A percentile compares a stretch with the other conserved stretches of the same genome.
Conservation (phyloP, 2,329 filamentous ascomycete genomes). For the Blumeria hordei region DNA sequence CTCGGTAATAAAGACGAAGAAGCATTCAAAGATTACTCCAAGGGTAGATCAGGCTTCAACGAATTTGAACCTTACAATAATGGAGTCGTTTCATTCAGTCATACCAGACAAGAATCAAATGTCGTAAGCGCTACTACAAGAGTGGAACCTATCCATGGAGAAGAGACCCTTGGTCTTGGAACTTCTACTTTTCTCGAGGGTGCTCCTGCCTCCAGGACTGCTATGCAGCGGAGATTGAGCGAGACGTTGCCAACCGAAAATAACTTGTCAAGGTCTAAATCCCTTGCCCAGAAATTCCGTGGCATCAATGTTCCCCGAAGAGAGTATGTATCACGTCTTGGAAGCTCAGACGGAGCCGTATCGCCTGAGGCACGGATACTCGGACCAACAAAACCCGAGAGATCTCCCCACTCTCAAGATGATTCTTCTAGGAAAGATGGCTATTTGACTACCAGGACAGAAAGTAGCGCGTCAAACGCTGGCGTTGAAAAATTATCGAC, state of each 20-base stretch:
- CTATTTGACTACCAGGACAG: slow-evolving; percentile 27
- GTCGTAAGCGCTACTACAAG: slow-evolving; percentile 46
- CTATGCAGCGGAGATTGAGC: slow-evolving; percentile 51
- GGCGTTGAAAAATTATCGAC: slow-evolving; percentile 19
- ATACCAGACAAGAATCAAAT: slow-evolving; percentile 14
- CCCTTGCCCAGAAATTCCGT: slow-evolving; percentile 72
- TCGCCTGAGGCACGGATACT: slow-evolving; percentile 14
- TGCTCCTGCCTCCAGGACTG: slow-evolving; percentile 60
- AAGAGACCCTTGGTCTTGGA: slow-evolving; percentile 62
- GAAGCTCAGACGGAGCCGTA: slow-evolving; percentile 28
- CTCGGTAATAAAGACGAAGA: slow-evolving; percentile 62
- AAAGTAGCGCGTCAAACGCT: slow-evolving; percentile 21
- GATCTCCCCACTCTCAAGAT: slow-evolving; percentile 45
- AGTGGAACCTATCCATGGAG: slow-evolving; percentile 55
- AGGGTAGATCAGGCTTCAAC: slow-evolving; percentile 16
- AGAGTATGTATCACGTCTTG: slow-evolving; percentile 31
- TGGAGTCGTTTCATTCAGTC: slow-evolving; percentile 16
- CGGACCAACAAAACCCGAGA: slow-evolving; percentile 20
- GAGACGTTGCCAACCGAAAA: slow-evolving; percentile 28
- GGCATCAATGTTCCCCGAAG: slow-evolving; percentile 53
- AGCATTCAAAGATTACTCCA: slow-evolving; percentile 58
- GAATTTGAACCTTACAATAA: slow-evolving; percentile 19
- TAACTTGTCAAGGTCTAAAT: slow-evolving; percentile 75
- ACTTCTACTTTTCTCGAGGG: slow-evolving; percentile 93
- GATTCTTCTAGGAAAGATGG: slow-evolving; percentile 46